Percentiles rank a stretch among this genome's conserved stretches.
phyloP scores from a whole-genome alignment of 306 rosid genomes.

The Lathyrus aphaca region DNA sequence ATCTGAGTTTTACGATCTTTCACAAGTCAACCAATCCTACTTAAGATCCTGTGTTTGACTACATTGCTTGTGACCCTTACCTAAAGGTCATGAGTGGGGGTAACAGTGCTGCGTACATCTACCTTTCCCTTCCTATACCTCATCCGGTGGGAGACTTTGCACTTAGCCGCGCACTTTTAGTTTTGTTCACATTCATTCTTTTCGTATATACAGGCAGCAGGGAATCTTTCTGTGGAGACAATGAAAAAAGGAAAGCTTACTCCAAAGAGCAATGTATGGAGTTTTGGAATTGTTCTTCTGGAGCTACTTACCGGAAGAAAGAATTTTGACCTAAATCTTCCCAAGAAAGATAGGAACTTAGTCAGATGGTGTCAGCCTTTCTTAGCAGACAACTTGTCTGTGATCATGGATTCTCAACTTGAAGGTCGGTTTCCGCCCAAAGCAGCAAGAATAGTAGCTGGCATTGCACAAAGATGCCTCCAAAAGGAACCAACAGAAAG shows the following conservation, averaged over 20 bases:
- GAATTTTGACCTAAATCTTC: constrained; percentile 65
- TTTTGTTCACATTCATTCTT: constrained; percentile 7
- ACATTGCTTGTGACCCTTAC: not conserved
- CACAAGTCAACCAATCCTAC: no score
- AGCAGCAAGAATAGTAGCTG: constrained; percentile 75
- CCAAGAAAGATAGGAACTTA: constrained; percentile 74
- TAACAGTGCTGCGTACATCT: not conserved
- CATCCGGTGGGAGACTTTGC: not conserved
- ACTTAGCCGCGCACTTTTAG: not conserved
- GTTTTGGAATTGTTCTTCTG: constrained; percentile 83
- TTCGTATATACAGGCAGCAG: constrained; percentile 57
- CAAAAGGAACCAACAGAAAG: constrained; percentile 85
- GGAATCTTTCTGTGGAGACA: constrained; percentile 79
- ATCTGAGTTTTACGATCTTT: no score
- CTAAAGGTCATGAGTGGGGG: not conserved
- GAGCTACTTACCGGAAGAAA: constrained; percentile 86
- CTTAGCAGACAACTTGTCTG: constrained; percentile 63
- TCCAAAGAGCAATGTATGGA: constrained; percentile 89
- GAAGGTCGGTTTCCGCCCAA: constrained; percentile 69
- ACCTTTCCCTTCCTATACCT: not conserved
- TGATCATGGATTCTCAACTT: constrained; percentile 81
- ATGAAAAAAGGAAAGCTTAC: constrained; percentile 84
- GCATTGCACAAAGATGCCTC: constrained; percentile 77
- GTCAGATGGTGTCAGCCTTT: constrained; percentile 89
- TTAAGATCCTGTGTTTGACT: no score